Evolutionary conservation across 306 rosid genomes (phyloP), one percentile per base, ranked within the genome.

Genomic region (Quillaja saponaria): DNA sequence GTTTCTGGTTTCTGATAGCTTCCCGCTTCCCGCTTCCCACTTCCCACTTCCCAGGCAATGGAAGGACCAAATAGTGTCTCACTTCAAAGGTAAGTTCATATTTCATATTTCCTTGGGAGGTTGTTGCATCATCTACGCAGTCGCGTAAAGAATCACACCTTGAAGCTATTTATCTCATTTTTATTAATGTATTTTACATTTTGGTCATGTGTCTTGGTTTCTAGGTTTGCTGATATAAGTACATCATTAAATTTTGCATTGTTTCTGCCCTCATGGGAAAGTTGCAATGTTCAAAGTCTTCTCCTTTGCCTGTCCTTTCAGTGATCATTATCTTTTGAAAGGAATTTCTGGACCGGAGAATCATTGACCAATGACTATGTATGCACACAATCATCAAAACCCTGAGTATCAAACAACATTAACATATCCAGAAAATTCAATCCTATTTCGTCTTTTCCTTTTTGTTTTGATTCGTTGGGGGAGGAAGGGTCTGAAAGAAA

Each of bases 1-100:
- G 65, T 80, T 80, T 74, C 71, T 82, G 78, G 76, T 85, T 51
- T 80, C 91, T 66, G 97, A 91, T 64, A 87, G 97, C 55, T 91
- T 87, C 64, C 97, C 97, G 2, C 95, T 95, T 53, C 87, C 87
- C 56, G 94, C n/a, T n/a, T n/a, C n/a, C n/a, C n/a, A n/a, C n/a
- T n/a, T n/a, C n/a, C n/a, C n/a, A n/a, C n/a, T n/a, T n/a, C 7
- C 3, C 4, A 39, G 44, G 44, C 10, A 39, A 39, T 39, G 44
- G 7, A 6, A 39, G 44, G 7, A 6, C 44, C 44, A 39, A 39
- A 39, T 39, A 6, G 12, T 39, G 44, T 39, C 44, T 39, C 7
- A 85, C 96, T 67, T 87, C 96, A 37, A 91, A 87, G 95, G 97
- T 87, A 72, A 40, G 45, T 55, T 5, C 28, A 5, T n/a, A n/a